Evolutionary conservation across 1,284 basidiomycete genomes (phyloP), one percentile per base, ranked within the genome.

Genomic region (Papiliotrema nemorosa): DNA sequence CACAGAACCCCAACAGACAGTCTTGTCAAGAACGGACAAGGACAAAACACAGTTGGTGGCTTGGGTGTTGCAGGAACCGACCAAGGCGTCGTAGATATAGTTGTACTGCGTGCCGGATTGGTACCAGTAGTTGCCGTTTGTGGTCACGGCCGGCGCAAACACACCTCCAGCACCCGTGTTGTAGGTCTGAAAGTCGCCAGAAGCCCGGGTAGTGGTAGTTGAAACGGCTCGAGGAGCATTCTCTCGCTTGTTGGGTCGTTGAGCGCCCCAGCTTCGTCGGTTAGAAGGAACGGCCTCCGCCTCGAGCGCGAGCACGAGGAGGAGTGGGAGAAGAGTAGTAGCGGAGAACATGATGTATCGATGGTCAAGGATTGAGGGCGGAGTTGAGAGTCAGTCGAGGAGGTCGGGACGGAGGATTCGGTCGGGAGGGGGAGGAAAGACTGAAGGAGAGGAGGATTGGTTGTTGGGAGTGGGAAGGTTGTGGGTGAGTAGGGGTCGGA

Each of bases 141-240:
- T 13, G 18, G 24, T 26, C 9, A 46, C 44, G 6, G 44, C 33
- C 12, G 44, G 44, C 20, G 44, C 44, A 24, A 21, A 25, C 10
- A 46, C 26, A 7, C 16, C 34, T 13, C 34, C 34, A 16, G n/a
- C n/a, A 26, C 24, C 44, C 9, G 13, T 21, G 34, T 25, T 46
- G 44, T 21, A 46, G 34, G n/a, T 46, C 34, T 46, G 44, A 16
- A 22, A 46, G 44, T 46, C 27, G 21, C 34, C 33, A 24, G 44
- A 5, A 16, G 31, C 18, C 22, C 31, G 33, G 9, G 44, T 36
- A 20, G 12, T 29, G 6, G 29, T 20, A 20, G 40, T 42, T n/a
- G n/a, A n/a, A 12, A 24, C 16, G 18, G 43, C 43, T 38, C 37
- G 37, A 20, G 37, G 9, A 9, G 9, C 10, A 12, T 14, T 9